Conservation (phyloP, 1,284 basidiomycete genomes). For the Marasmius tenuissimus region DNA sequence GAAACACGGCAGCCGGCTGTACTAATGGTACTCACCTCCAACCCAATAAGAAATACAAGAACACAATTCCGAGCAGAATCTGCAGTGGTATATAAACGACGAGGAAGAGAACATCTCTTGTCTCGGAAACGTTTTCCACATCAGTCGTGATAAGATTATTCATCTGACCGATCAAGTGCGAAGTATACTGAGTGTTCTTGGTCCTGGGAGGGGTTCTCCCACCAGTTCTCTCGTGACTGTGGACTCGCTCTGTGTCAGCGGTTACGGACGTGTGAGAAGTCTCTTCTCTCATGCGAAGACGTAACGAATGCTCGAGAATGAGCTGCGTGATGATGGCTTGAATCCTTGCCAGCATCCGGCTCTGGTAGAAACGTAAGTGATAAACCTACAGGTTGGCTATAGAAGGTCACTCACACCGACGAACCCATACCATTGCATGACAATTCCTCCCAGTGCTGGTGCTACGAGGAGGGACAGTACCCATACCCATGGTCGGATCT, state of each 20-base stretch:
- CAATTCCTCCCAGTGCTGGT: conserved; percentile 28
- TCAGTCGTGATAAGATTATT: conserved; percentile 35
- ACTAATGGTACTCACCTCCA: conserved; percentile 32
- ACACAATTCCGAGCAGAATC: conserved; percentile 37
- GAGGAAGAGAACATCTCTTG: conserved; percentile 18
- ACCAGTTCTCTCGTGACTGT: too few relatives aligned
- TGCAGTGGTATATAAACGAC: conserved; percentile 21
- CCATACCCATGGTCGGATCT: conserved; percentile 46
- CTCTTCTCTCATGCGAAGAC: conserved; percentile 48
- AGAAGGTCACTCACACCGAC: conserved; percentile 32
- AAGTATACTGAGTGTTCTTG: conserved; percentile 16
- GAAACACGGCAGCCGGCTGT: neutral
- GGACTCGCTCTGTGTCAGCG: too few relatives aligned
- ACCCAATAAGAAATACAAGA: conserved; percentile 48
- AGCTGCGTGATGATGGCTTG: conserved; percentile 71
- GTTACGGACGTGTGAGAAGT: too few relatives aligned
- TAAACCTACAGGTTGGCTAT: neutral
- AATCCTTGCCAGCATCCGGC: conserved; percentile 46
- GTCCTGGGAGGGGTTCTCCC: too few relatives aligned
- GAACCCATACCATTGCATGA: conserved; percentile 51
- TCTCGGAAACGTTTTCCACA: conserved; percentile 19
- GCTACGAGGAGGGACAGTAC: conserved; percentile 34
- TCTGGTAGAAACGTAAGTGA: conserved; percentile 20
- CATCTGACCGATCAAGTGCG: conserved; percentile 38
- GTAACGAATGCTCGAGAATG: conserved; percentile 69